Evolutionary conservation across 2,329 filamentous ascomycete species (phyloP).

Genomic region (Fonsecaea monophora): DNA sequence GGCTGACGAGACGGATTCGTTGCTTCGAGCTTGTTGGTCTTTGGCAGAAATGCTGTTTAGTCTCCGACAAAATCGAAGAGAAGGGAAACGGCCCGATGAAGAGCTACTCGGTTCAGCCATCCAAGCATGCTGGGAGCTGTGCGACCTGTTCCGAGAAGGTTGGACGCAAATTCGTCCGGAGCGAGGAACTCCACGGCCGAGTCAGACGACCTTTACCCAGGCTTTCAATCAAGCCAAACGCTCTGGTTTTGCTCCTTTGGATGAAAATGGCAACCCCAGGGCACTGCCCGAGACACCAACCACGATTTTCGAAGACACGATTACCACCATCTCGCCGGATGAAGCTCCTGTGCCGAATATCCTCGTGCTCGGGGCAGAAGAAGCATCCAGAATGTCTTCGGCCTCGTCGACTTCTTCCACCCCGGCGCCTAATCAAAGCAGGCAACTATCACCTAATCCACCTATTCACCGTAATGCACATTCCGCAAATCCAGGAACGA

Average conservation of each 20-base stretch:
- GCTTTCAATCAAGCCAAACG: constrained; percentile 58
- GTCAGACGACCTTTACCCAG: constrained; percentile 75
- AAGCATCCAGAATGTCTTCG: constrained; percentile 43
- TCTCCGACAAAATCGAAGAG: constrained; percentile 79
- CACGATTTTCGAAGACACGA: constrained; percentile 92
- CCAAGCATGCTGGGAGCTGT: constrained; percentile 93
- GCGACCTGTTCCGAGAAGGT: constrained; percentile 88
- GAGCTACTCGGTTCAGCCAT: constrained; percentile 86
- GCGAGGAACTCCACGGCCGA: constrained; percentile 81
- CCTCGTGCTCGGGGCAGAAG: constrained; percentile 78
- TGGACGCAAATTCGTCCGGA: constrained; percentile 90
- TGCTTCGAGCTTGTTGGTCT: constrained; percentile 86
- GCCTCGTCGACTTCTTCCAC: constrained; percentile 25
- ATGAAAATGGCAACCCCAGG: constrained; percentile 41
- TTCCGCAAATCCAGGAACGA: constrained; percentile 34
- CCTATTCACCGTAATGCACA: constrained; percentile 27
- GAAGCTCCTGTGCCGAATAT: constrained; percentile 84
- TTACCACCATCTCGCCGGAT: constrained; percentile 72
- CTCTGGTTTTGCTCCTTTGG: constrained; percentile 45
- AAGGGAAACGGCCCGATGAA: constrained; percentile 75
- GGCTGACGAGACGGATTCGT: constrained; percentile 80
- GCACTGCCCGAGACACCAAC: constrained; percentile 82
- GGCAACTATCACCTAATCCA: constrained; percentile 28
- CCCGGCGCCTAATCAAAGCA: constrained; percentile 25
- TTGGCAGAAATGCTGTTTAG: constrained; percentile 93